phyloP scores from a whole-genome alignment of 2,329 filamentous ascomycete genomes.

The Drechslerella stenobrocha region DNA sequence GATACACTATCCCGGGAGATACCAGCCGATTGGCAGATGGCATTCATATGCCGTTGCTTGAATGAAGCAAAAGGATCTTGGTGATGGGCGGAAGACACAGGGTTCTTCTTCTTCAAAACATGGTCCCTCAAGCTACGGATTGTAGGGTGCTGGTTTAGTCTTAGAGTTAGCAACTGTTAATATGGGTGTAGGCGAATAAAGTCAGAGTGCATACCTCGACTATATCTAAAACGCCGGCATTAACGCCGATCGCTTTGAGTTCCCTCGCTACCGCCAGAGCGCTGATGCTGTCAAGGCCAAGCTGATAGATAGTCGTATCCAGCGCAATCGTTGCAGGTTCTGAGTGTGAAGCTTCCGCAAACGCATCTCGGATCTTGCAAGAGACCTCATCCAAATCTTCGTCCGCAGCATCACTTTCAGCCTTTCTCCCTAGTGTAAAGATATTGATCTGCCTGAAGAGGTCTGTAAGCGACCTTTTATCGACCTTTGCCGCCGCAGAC shows the following conservation, averaged over 20 bases:
- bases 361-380: constrained; percentile 60
- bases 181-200: not conserved
- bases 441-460: constrained; percentile 51
- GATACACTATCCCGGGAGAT: constrained; percentile 58
- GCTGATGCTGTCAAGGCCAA: constrained; percentile 91
- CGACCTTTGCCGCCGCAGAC: constrained; percentile 74
- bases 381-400: constrained; percentile 62
- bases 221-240: constrained; percentile 71
- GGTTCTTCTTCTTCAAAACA: constrained; percentile 30
- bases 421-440: constrained; percentile 63
- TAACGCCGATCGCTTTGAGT: constrained; percentile 65
- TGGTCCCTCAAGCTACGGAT: constrained; percentile 31
- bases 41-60: constrained; percentile 40
- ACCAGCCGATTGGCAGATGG: constrained; percentile 54
- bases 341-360: constrained; percentile 65
- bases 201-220: constrained; percentile 61
- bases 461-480: constrained; percentile 62
- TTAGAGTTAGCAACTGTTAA: constrained; percentile 9
- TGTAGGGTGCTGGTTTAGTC: constrained; percentile 41
- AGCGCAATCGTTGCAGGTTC: constrained; percentile 61
- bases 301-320: constrained; percentile 75
- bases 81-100: constrained; percentile 20
- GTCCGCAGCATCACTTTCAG: constrained; percentile 57
- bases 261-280: constrained; percentile 73
- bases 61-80: constrained; percentile 34